phyloP scores from a whole-genome alignment of 805 yeast species.

The Hanseniaspora taiwanica region DNA sequence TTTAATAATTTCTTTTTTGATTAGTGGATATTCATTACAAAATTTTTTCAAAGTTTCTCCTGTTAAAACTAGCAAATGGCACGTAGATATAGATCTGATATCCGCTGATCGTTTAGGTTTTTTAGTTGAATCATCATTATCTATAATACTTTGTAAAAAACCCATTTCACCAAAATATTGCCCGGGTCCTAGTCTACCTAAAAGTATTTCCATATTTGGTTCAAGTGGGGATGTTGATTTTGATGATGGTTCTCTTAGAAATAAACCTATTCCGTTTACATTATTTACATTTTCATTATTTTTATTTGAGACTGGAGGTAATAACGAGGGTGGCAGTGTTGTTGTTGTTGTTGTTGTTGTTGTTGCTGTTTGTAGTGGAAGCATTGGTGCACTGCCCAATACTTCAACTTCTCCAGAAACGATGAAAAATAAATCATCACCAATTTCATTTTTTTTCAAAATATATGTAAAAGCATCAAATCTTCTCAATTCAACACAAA shows the following conservation, averaged over 20 bases:
- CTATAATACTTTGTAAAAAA: constrained; percentile 36
- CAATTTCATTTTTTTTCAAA: constrained; percentile 44
- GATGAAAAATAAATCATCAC: constrained; percentile 54
- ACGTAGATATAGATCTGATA: constrained; percentile 45
- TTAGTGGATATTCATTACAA: constrained; percentile 43
- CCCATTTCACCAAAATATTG: constrained; percentile 72
- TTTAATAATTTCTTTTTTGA: constrained; percentile 43
- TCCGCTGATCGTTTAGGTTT: constrained; percentile 39
- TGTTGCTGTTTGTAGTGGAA: constrained; percentile 8
- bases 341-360: too few relatives aligned
- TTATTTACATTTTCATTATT: not conserved
- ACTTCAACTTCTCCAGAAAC: constrained; percentile 64
- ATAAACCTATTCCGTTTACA: not conserved
- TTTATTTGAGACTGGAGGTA: too few relatives aligned
- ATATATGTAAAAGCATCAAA: constrained; percentile 46
- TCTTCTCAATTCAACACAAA: constrained; percentile 44
- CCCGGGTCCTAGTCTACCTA: constrained; percentile 50
- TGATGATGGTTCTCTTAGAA: not conserved
- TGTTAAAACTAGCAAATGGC: constrained; percentile 47
- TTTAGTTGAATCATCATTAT: constrained; percentile 5
- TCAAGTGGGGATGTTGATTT: too few relatives aligned
- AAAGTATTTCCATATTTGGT: constrained; percentile 7
- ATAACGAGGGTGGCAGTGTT: too few relatives aligned
- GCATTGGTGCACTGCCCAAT: constrained; percentile 18
- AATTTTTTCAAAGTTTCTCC: constrained; percentile 41